Conservation (phyloP, 257 asterid species). For the Nicotiana obtusifolia region DNA sequence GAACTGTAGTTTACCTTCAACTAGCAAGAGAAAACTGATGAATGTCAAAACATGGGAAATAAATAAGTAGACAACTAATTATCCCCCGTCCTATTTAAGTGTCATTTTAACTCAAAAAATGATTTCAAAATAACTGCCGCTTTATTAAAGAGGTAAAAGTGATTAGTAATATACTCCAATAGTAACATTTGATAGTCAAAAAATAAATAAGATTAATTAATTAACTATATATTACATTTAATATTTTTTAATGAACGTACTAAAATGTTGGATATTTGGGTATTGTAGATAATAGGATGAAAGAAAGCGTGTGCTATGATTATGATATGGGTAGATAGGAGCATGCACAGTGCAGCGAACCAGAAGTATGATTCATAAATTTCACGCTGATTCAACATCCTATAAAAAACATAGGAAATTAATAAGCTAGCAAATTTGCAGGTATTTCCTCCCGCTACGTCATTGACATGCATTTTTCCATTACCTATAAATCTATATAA, state of each 20-base stretch:
- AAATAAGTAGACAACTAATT: no score
- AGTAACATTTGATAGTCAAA: no score
- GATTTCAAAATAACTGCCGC: no score
- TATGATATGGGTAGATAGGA: not conserved
- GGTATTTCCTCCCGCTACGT: not conserved
- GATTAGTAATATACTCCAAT: no score
- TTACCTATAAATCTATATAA: not conserved
- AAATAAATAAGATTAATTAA: no score
- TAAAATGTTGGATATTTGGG: not conserved
- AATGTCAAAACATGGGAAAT: not conserved
- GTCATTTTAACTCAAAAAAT: no score
- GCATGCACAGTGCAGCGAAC: slow-evolving; percentile 4
- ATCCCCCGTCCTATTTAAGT: no score
- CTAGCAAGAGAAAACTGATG: not conserved
- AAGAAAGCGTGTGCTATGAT: not conserved
- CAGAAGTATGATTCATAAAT: not conserved
- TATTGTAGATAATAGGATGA: not conserved
- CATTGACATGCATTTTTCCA: not conserved
- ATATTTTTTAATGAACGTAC: no score
- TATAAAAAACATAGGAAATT: not conserved
- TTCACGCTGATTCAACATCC: not conserved
- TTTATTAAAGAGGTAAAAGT: no score
- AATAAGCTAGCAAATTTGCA: not conserved
- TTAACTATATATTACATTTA: no score
- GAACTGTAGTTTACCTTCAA: not conserved